A percentile compares a stretch with the other conserved stretches of the same genome.
These are phyloP conservation scores for Umbilicaria muhlenbergii DNA, from an alignment of 495 filamentous ascomycete genomes.

Conservation along the genomic window DNA sequence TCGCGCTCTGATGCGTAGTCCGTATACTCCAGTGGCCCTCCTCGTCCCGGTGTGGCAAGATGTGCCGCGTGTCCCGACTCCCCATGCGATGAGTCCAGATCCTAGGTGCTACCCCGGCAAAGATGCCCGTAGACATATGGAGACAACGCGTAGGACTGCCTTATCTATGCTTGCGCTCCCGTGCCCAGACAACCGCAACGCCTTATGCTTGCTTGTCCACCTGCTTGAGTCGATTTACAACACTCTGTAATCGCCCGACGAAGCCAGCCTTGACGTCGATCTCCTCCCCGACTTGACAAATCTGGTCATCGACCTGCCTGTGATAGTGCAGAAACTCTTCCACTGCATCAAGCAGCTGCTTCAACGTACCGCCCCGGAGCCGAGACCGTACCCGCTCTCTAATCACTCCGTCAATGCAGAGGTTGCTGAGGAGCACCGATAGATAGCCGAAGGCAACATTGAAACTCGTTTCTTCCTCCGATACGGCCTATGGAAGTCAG, in stretches of 20 bases:
- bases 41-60: no score
- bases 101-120: no score
- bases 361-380: slow-evolving; percentile 43
- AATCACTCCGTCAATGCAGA: slow-evolving; percentile 46
- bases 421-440: slow-evolving; percentile 64
- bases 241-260: slow-evolving; percentile 39
- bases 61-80: no score
- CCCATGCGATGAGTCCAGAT: no score
- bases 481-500: slow-evolving; percentile 47
- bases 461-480: slow-evolving; percentile 63
- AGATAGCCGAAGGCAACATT: slow-evolving; percentile 90
- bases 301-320: slow-evolving; percentile 49
- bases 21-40: no score
- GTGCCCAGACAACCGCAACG: no score
- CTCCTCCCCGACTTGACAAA: slow-evolving; percentile 16
- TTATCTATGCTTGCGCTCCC: no score
- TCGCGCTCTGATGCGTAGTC: no score
- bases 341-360: slow-evolving; percentile 55
- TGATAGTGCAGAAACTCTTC: slow-evolving; percentile 74
- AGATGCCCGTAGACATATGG: no score
- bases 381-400: slow-evolving; percentile 30
- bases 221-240: slow-evolving; percentile 22
- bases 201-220: neutral
- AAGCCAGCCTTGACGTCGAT: slow-evolving; percentile 31
- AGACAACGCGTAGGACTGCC: no score